These are phyloP conservation scores for Pelargonium nanum DNA, from an alignment of 345 rosid genomes.

Conservation along the genomic window DNA sequence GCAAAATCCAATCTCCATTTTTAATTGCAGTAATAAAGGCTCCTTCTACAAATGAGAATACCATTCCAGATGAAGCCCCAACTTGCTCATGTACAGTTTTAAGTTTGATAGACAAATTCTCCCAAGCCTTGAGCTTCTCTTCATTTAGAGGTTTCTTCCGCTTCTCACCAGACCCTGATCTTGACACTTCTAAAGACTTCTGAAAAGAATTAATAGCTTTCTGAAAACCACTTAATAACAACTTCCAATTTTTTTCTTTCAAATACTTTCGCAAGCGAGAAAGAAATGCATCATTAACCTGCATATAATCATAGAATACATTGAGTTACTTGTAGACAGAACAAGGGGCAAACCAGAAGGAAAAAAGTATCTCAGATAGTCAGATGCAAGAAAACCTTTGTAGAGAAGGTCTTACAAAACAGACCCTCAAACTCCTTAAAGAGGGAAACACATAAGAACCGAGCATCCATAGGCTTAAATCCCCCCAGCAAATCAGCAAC, in stretches of 20 bases:
- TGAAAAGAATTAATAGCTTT: slow-evolving; percentile 23
- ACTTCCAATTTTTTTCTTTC: slow-evolving; percentile 49
- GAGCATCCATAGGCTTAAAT: slow-evolving; percentile 81
- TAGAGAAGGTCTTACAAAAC: slow-evolving; percentile 37
- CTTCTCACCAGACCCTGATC: slow-evolving; percentile 40
- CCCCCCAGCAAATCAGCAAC: slow-evolving; percentile 91
- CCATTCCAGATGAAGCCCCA: slow-evolving; percentile 57
- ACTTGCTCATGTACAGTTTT: slow-evolving; percentile 44
- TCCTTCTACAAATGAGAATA: slow-evolving; percentile 93
- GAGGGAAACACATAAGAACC: slow-evolving; percentile 49
- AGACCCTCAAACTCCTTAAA: slow-evolving; percentile 59
- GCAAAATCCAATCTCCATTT: slow-evolving; percentile 89
- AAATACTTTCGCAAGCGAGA: slow-evolving; percentile 31
- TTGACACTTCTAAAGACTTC: slow-evolving; percentile 16
- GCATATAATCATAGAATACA: slow-evolving; percentile 18
- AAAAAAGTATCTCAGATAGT: background rate
- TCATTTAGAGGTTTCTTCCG: slow-evolving; percentile 61
- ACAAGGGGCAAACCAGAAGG: background rate
- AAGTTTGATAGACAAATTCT: slow-evolving; percentile 39
- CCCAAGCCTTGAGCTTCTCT: slow-evolving; percentile 39
- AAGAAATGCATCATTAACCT: slow-evolving; percentile 39
- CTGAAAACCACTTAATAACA: slow-evolving; percentile 36
- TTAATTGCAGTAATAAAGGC: slow-evolving; percentile 80
- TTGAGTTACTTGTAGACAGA: slow-evolving; percentile 14
- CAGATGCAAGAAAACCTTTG: slow-evolving; percentile 31